Evolutionary conservation across 2,329 filamentous ascomycete genomes (phyloP).

Genomic region (Geoglossum cookeanum): DNA sequence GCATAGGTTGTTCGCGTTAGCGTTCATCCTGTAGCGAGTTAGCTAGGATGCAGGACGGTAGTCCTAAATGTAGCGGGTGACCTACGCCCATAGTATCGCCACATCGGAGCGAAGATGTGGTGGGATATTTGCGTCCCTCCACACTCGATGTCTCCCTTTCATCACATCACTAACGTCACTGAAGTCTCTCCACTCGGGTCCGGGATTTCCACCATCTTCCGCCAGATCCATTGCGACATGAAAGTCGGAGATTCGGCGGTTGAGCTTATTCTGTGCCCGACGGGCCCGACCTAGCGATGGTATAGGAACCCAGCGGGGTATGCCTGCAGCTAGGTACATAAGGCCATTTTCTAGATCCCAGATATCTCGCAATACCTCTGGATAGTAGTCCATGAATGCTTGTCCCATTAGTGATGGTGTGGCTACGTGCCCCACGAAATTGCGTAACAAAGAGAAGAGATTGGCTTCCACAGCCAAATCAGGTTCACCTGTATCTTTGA

Average conservation of each 20-base stretch:
- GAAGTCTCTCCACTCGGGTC: constrained; percentile 17
- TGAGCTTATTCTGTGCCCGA: constrained; percentile 16
- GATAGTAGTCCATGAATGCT: constrained; percentile 31
- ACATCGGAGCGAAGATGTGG: constrained; percentile 24
- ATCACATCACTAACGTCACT: constrained; percentile 19
- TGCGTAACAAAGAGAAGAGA: constrained; percentile 32
- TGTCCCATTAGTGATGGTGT: constrained; percentile 32
- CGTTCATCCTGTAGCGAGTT: constrained; percentile 20
- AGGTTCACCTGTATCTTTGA: constrained; percentile 21
- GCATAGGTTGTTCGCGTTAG: constrained; percentile 28
- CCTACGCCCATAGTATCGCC: constrained; percentile 31
- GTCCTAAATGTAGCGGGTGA: no score
- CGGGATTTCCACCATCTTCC: constrained; percentile 14
- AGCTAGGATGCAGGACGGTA: not conserved
- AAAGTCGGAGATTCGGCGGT: constrained; percentile 8
- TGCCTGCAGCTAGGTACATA: constrained; percentile 32
- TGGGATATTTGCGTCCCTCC: constrained; percentile 17
- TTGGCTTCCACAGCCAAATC: constrained; percentile 31
- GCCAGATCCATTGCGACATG: constrained; percentile 17
- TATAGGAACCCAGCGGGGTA: constrained; percentile 35
- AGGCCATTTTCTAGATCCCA: constrained; percentile 35
- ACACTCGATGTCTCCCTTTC: constrained; percentile 15
- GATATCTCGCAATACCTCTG: constrained; percentile 33
- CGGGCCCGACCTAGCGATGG: constrained; percentile 30
- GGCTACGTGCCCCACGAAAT: constrained; percentile 34